Evolutionary conservation across 306 rosid genomes (phyloP).

Genomic region (Betula pendula): DNA sequence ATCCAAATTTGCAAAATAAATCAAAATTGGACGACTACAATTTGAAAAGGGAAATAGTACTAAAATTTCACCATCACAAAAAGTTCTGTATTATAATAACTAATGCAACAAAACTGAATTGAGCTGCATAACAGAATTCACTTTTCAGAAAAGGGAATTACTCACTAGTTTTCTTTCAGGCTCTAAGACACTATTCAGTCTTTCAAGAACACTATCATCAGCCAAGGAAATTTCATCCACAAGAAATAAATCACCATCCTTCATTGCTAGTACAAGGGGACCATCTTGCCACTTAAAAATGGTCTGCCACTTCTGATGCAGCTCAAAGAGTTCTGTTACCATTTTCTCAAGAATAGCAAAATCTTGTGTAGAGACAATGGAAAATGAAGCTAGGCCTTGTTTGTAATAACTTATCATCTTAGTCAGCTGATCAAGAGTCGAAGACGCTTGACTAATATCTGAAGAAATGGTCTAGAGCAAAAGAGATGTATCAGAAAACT

Average conservation of each 20-base stretch:
- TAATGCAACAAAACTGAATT: conserved; percentile 8
- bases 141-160: background rate
- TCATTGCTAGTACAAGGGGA: conserved; percentile 90
- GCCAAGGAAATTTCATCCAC: conserved; percentile 96
- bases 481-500: conserved; percentile 12
- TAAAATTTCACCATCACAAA: background rate
- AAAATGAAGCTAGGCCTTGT: conserved; percentile 35
- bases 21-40: background rate
- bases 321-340: conserved; percentile 43
- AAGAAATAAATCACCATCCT: conserved; percentile 78
- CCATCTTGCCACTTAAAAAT: conserved; percentile 95
- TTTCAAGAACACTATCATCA: conserved; percentile 97
- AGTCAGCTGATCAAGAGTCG: conserved; percentile 49
- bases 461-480: conserved; percentile 54
- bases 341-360: conserved; percentile 43
- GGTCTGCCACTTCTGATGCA: conserved; percentile 83
- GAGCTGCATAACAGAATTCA: conserved; percentile 16
- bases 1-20: background rate
- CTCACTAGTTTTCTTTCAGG: conserved; percentile 85
- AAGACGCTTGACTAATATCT: conserved; percentile 70
- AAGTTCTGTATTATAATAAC: background rate
- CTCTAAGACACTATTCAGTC: conserved; percentile 93
- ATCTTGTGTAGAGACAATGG: conserved; percentile 42
- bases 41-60: background rate
- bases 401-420: conserved; percentile 43